phyloP scores from a whole-genome alignment of 116 monocot species.

The Zostera marina region DNA sequence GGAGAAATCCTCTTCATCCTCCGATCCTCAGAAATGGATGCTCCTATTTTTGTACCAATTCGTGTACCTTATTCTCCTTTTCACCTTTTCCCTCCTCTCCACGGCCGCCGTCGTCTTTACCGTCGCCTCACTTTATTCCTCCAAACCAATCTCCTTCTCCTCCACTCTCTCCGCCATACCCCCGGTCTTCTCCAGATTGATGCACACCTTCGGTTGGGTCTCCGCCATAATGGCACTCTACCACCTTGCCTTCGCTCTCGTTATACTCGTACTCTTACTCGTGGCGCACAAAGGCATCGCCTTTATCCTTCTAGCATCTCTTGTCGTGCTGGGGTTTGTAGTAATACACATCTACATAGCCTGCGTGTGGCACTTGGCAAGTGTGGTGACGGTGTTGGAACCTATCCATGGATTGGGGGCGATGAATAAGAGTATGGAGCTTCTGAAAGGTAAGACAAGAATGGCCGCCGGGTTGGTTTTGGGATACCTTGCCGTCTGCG shows the following conservation, averaged over 20 bases:
- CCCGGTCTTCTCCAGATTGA: conserved; percentile 17
- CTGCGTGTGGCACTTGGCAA: conserved; percentile 21
- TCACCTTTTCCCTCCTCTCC: conserved; percentile 26
- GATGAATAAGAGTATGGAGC: conserved; percentile 20
- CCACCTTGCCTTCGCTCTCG: conserved; percentile 7
- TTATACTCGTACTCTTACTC: conserved; percentile 8
- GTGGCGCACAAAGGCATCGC: background rate
- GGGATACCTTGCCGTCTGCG: conserved; percentile 4
- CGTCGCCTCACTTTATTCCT: conserved; percentile 21
- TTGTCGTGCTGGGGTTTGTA: conserved; percentile 8
- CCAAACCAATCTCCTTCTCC: conserved; percentile 16
- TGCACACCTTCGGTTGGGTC: conserved; percentile 20
- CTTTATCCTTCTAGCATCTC: background rate
- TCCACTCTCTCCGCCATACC: conserved; percentile 19
- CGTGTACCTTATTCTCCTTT: conserved; percentile 24
- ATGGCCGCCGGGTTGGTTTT: conserved; percentile 9
- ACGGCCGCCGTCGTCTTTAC: conserved; percentile 25
- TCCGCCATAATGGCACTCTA: conserved; percentile 14
- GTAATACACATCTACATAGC: conserved; percentile 20
- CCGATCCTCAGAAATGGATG: conserved; percentile 2
- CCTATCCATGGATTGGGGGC: conserved; percentile 16
- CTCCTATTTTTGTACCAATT: conserved; percentile 23
- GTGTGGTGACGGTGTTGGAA: conserved; percentile 21
- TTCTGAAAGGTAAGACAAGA: conserved; percentile 5
- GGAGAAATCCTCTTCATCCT: conserved; percentile 1